phyloP scores from a whole-genome alignment of 108 stramenopile species.

The Parietichytrium sp. region DNA sequence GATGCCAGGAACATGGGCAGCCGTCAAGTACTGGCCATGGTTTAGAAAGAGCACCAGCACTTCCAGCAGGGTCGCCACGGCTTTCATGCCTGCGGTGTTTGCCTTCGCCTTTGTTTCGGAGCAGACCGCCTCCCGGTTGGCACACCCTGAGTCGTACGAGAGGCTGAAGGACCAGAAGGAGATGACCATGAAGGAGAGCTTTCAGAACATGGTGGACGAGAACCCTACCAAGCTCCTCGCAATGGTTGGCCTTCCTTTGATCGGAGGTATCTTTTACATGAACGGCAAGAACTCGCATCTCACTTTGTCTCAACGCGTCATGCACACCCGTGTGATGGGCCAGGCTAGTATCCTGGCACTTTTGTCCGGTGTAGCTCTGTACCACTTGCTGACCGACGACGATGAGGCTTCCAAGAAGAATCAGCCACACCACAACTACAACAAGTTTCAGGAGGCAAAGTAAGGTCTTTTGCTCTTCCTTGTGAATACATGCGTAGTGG shows the following conservation, averaged over 20 bases:
- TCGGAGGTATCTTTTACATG: neutral
- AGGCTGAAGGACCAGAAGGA: neutral
- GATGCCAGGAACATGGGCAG: neutral
- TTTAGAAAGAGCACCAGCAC: slow-evolving; percentile 15
- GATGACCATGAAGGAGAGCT: neutral
- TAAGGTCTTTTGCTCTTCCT: too few species aligned
- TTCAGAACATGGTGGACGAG: neutral
- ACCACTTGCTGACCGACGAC: slow-evolving; percentile 20
- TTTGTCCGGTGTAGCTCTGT: slow-evolving; percentile 7
- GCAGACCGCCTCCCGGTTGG: slow-evolving; percentile 31
- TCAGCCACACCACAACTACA: too few species aligned
- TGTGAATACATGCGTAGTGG: too few species aligned
- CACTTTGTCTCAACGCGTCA: slow-evolving; percentile 18
- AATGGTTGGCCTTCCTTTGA: neutral
- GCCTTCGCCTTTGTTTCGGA: slow-evolving; percentile 32
- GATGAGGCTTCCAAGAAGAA: too few species aligned
- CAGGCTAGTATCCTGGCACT: slow-evolving; percentile 14
- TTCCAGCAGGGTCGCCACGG: slow-evolving; percentile 25
- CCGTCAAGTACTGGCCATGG: slow-evolving; percentile 13
- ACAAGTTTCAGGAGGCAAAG: too few species aligned
- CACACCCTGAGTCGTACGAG: slow-evolving; percentile 35
- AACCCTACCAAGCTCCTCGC: slow-evolving; percentile 5
- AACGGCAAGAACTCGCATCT: slow-evolving; percentile 5
- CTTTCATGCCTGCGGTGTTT: slow-evolving; percentile 14
- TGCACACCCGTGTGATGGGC: slow-evolving; percentile 40